These are phyloP conservation scores for Erysiphe pulchra DNA, from an alignment of 2,329 filamentous ascomycete species.

Conservation along the genomic window DNA sequence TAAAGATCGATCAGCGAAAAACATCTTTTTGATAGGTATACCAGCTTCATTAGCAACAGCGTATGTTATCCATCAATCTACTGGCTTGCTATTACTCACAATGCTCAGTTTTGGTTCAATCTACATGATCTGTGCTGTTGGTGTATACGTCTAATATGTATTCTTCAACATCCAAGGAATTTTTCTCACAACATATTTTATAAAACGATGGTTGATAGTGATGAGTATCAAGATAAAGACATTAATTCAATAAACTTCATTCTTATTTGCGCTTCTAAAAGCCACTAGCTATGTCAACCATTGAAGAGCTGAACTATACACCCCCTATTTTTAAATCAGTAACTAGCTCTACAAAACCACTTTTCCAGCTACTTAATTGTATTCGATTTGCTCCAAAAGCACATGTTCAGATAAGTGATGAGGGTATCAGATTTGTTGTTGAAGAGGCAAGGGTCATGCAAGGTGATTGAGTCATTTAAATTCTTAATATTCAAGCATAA, in stretches of 20 bases:
- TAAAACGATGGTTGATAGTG: background rate
- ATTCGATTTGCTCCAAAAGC: slow-evolving; percentile 29
- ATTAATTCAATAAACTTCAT: too few relatives aligned
- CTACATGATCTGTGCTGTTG: slow-evolving; percentile 96
- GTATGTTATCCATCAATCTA: slow-evolving; percentile 26
- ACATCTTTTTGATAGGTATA: slow-evolving; percentile 51
- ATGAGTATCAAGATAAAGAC: too few relatives aligned
- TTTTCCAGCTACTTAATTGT: slow-evolving; percentile 36
- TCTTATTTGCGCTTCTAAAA: too few relatives aligned
- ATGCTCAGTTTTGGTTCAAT: slow-evolving; percentile 59
- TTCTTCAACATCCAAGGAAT: background rate
- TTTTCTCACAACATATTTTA: slow-evolving; percentile 1
- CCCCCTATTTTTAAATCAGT: slow-evolving; percentile 45
- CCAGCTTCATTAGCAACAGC: slow-evolving; percentile 75
- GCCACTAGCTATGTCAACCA: slow-evolving; percentile 9
- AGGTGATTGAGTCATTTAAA: slow-evolving; percentile 25
- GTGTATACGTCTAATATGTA: slow-evolving; percentile 64
- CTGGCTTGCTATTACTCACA: slow-evolving; percentile 3
- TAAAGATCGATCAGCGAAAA: slow-evolving; percentile 57
- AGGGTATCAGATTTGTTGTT: slow-evolving; percentile 67
- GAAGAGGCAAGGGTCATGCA: slow-evolving; percentile 83
- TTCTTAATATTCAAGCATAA: background rate
- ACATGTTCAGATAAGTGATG: slow-evolving; percentile 51
- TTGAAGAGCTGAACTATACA: slow-evolving; percentile 7
- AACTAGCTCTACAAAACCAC: slow-evolving; percentile 50